Percentiles rank a stretch among this genome's conserved stretches.
Evolutionary conservation across 2,329 filamentous ascomycete genomes (phyloP).

Genomic region (Xylariales sp.): DNA sequence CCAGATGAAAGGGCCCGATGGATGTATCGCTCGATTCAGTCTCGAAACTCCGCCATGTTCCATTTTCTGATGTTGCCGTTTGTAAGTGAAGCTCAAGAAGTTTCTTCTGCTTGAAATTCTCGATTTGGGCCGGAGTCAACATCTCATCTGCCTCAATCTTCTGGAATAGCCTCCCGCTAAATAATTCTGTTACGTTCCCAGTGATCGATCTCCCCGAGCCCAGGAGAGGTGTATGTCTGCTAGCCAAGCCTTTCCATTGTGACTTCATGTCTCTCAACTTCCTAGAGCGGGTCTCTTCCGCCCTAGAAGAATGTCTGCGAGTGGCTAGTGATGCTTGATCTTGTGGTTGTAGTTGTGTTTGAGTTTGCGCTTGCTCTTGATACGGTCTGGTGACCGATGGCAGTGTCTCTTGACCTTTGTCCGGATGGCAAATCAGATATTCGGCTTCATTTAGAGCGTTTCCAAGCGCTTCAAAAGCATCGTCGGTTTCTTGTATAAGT

Average conservation of each 20-base stretch:
- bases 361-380: too few species aligned
- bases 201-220: slow-evolving; percentile 47
- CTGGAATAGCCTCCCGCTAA: slow-evolving; percentile 50
- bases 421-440: too few species aligned
- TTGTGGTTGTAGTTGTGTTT: too few species aligned
- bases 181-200: slow-evolving; percentile 53
- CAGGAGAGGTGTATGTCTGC: slow-evolving; percentile 21
- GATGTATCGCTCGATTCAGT: slow-evolving; percentile 34
- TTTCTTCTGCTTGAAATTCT: slow-evolving; percentile 38
- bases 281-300: slow-evolving; percentile 37
- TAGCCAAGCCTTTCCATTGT: slow-evolving; percentile 16
- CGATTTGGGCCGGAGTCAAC: slow-evolving; percentile 47
- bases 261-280: slow-evolving; percentile 27
- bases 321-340: too few species aligned
- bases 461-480: slow-evolving; percentile 43
- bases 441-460: too few species aligned
- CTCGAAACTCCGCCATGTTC: slow-evolving; percentile 19
- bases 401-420: too few species aligned
- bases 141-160: slow-evolving; percentile 56
- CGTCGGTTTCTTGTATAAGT: slow-evolving; percentile 45
- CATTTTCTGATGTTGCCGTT: slow-evolving; percentile 22
- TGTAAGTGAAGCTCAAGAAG: slow-evolving; percentile 24
- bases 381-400: too few species aligned
- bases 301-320: too few species aligned
- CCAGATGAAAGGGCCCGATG: slow-evolving; percentile 45